Evolutionary conservation across 2,329 filamentous ascomycete species (phyloP).

Genomic region (Cladosporium sp.): DNA sequence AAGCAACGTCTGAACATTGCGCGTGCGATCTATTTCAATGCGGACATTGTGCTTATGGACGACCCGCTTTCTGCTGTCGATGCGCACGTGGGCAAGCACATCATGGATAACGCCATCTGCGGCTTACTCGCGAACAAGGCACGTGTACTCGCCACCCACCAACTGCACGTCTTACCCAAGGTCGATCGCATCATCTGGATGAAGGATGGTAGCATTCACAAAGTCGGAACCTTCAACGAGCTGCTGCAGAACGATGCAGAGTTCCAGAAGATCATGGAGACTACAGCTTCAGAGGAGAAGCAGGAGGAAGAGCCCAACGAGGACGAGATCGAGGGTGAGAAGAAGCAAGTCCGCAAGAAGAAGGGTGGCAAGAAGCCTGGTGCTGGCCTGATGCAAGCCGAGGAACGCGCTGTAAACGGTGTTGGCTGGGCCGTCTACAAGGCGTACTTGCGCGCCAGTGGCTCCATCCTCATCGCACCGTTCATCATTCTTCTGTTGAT

Average conservation of each 20-base stretch:
- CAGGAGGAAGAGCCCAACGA: constrained; percentile 46
- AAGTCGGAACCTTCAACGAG: constrained; percentile 84
- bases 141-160: constrained; percentile 87
- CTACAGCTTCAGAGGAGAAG: constrained; percentile 62
- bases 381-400: constrained; percentile 66
- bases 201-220: constrained; percentile 77
- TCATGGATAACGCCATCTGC: constrained; percentile 92
- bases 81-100: constrained; percentile 59
- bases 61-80: constrained; percentile 58
- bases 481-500: constrained; percentile 61
- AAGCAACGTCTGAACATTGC: constrained; percentile 95
- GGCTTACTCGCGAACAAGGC: constrained; percentile 86
- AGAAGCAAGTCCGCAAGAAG: constrained; percentile 52
- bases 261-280: constrained; percentile 80
- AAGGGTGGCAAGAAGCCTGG: constrained; percentile 52
- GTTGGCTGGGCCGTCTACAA: constrained; percentile 77
- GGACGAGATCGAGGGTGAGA: constrained; percentile 47
- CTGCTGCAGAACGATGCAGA: constrained; percentile 73
- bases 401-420: constrained; percentile 67
- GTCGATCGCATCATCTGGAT: constrained; percentile 94
- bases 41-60: constrained; percentile 61
- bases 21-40: constrained; percentile 64
- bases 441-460: constrained; percentile 72
- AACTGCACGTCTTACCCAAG: constrained; percentile 84
- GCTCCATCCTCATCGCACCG: constrained; percentile 64